Base-by-base conservation (phyloP, 805 yeast genomes). In the Spathaspora hagerdaliae region DNA sequence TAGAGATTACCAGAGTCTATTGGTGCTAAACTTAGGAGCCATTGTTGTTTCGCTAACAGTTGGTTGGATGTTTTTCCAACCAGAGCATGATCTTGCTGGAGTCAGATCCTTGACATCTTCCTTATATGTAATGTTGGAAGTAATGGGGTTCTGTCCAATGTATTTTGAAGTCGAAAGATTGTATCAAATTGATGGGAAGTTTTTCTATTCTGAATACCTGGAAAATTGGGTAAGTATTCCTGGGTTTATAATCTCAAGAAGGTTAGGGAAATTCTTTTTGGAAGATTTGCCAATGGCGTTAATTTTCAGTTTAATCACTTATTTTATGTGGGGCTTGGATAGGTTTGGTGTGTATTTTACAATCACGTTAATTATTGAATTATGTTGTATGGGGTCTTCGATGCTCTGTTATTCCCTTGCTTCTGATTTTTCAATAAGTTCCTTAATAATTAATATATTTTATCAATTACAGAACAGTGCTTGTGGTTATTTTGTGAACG, bases 11-110 rank as follows among this genome's bases (percentile, higher is more conserved):
- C 39, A 46, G 9, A 64, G 73, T 2, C 57, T 70, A 26, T 15
- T 59, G 3, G 67, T 77, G 0, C 53, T 76, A 29, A 48, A 71
- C 12, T 57, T 70, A 12, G 77, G 77, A 26, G 34, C 74, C 0
- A 43, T 77, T 0, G 51, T 82, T 6, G 64, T 86, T 50, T 85
- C 89, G 0, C 57, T 80, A 2, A 65, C 81, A n/a, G 65, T 77
- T 36, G 96, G 96, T 0, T 86, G 94, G 90, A 74, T 88, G 36
- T 88, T 83, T 56, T 83, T 64, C 58, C 77, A 77, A 51, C 90
- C 90, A 3, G 78, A 74, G 14, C 72, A 75, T 2, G 69, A 78
- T 10, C 51, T 82, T 32, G 74, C 82, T 1, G 96, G 96, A 6
- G 74, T 86, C 15, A 65, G 95, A 50, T 75, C 95, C 2, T 58